Percentiles rank a stretch among this genome's conserved stretches.
These are phyloP conservation scores for Eucalyptus coolabah DNA, from an alignment of 345 rosid species.

Conservation along the genomic window DNA sequence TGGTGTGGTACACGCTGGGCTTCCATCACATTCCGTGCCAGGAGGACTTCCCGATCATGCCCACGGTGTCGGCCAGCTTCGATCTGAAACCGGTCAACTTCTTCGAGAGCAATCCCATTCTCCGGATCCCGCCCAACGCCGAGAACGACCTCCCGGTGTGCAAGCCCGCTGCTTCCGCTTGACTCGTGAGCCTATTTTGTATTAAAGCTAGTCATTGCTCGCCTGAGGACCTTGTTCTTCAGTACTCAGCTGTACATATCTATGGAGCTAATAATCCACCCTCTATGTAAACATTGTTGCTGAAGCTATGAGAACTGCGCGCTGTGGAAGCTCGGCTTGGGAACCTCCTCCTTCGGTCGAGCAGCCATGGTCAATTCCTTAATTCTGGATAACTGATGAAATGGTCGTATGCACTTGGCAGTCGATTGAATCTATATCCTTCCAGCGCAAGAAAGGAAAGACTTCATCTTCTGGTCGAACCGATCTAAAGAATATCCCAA, in stretches of 20 bases:
- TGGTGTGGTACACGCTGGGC: conserved; percentile 90
- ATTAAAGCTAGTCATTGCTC: background rate
- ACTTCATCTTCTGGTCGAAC: background rate
- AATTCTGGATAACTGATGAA: background rate
- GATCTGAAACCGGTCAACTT: conserved; percentile 90
- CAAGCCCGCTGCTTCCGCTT: conserved; percentile 19
- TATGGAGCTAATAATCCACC: background rate
- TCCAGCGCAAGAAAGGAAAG: no score
- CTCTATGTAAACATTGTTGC: background rate
- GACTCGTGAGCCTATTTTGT: background rate
- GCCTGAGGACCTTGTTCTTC: background rate
- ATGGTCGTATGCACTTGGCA: background rate
- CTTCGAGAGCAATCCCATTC: conserved; percentile 92
- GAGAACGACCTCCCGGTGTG: conserved; percentile 79
- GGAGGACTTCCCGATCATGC: conserved; percentile 96
- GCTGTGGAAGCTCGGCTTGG: background rate
- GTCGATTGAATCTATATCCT: background rate
- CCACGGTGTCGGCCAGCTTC: conserved; percentile 84
- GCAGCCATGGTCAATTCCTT: background rate
- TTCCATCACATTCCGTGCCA: conserved; percentile 97
- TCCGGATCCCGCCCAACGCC: conserved; percentile 42
- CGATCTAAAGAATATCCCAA: background rate
- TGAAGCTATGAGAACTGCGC: background rate
- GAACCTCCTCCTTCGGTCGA: background rate
- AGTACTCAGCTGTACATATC: background rate